Percentiles rank a stretch among this genome's conserved stretches.
phyloP scores from a whole-genome alignment of 345 rosid species.

The Salix exigua region DNA sequence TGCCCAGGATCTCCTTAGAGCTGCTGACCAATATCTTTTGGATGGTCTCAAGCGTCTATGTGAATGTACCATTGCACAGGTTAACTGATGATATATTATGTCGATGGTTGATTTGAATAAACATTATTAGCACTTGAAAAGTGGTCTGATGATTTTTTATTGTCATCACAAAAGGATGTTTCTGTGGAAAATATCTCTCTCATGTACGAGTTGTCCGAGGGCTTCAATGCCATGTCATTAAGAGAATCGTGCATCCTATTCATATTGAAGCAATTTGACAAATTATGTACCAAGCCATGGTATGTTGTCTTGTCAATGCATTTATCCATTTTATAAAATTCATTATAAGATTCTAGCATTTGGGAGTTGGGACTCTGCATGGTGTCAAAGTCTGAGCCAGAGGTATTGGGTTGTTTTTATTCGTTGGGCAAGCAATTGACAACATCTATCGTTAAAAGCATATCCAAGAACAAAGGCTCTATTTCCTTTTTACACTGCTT shows the following conservation, averaged over 20 bases:
- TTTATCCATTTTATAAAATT: neutral
- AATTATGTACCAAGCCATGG: conserved; percentile 57
- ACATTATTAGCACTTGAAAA: neutral
- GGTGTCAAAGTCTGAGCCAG: neutral
- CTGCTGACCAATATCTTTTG: conserved; percentile 81
- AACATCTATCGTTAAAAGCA: neutral
- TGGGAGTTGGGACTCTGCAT: neutral
- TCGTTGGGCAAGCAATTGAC: neutral
- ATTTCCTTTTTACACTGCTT: neutral
- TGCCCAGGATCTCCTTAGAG: conserved; percentile 71
- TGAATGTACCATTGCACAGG: conserved; percentile 67
- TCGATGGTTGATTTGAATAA: neutral
- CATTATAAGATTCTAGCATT: neutral
- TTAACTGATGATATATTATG: conserved; percentile 11
- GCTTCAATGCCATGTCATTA: conserved; percentile 53
- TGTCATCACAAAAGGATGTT: conserved; percentile 39
- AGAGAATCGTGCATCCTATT: conserved; percentile 63
- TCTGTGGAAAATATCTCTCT: conserved; percentile 47
- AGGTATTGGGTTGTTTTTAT: neutral
- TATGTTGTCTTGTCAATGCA: conserved; percentile 14
- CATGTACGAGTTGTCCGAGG: conserved; percentile 67
- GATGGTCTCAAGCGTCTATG: conserved; percentile 69
- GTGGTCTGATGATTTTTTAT: conserved; percentile 1
- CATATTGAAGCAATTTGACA: conserved; percentile 48
- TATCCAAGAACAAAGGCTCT: neutral